Conservation (phyloP, 2,329 filamentous ascomycete species). For the Parafenestella ontariensis region DNA sequence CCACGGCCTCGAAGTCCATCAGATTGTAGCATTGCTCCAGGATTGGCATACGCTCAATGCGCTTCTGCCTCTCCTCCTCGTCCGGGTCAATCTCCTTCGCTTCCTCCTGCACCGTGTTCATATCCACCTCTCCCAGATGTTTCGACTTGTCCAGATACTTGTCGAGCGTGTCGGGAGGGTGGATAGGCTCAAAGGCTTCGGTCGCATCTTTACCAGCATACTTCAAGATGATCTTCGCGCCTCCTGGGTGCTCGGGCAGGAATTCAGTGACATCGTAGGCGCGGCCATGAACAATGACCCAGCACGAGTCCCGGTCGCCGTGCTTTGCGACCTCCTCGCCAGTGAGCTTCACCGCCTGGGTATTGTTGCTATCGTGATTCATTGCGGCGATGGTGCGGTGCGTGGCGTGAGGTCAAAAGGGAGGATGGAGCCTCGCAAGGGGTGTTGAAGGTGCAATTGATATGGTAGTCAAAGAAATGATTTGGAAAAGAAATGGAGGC, state of each 20-base stretch:
- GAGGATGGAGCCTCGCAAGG: not conserved
- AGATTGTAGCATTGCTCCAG: conserved; percentile 56
- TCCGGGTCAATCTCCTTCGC: conserved; percentile 60
- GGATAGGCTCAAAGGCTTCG: conserved; percentile 62
- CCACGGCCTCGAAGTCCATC: conserved; percentile 91
- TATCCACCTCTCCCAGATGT: conserved; percentile 49
- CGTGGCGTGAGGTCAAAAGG: conserved; percentile 7
- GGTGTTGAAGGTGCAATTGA: conserved; percentile 2
- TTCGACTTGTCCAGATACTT: conserved; percentile 54
- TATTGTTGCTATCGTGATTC: conserved; percentile 54
- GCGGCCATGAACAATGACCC: conserved; percentile 72
- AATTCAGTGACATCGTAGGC: conserved; percentile 74
- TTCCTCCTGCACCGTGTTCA: conserved; percentile 44
- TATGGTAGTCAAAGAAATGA: conserved; percentile 7
- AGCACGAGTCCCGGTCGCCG: conserved; percentile 78
- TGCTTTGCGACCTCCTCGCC: conserved; percentile 69
- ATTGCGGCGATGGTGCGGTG: conserved; percentile 39
- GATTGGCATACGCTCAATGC: conserved; percentile 56
- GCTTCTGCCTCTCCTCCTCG: conserved; percentile 76
- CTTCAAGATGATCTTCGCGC: conserved; percentile 90
- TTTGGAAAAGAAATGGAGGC: conserved; percentile 12
- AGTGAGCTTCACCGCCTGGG: conserved; percentile 53
- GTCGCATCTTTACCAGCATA: conserved; percentile 62
- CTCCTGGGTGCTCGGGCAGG: conserved; percentile 68
- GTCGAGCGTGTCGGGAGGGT: conserved; percentile 56